Base-by-base conservation (phyloP, 257 asterid genomes). In the Penstemon barbatus region DNA sequence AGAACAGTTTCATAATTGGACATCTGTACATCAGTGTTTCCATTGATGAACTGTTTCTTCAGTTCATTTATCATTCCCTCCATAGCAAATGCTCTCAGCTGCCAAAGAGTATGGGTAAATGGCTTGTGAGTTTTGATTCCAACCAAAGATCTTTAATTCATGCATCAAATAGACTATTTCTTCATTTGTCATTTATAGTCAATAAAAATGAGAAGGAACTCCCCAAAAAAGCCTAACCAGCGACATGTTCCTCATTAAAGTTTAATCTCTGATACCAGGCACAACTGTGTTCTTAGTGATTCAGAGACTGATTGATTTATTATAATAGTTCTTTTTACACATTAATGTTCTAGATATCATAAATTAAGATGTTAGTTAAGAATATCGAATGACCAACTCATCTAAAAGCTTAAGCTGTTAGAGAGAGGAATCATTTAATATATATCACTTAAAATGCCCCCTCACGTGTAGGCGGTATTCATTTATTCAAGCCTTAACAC, bases 21-120 rank as follows among this genome's bases (percentile, higher is more conserved):
- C n/a, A 83, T 74, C 60, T 85, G 79, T 18, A 72, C 49, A 63
- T 61, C 63, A 48, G 59, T 60, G 55, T 69, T 57, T 42, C 64
- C 61, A 42, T 53, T 67, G 71, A 78, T 67, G 69, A 80, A 78
- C 57, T 74, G 80, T 71, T 80, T 71, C 76, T 89, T 57, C 82
- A 90, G 79, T 78, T 88, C 89, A 68, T 69, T 75, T 63, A 74
- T 70, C 91, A 88, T 81, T 71, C 96, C 96, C 80, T 87, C 97
- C 73, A 78, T 69, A 68, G 97, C 97, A 75, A 90, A 83, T 66
- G 95, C 93, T 78, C 73, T 82, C 77, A 92, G 76, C 98, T 92
- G 85, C 75, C 74, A 68, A 73, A 74, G 75, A 71, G 63, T 74
- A 73, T 19, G 42, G 41, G 62, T 55, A 71, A 78, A 67, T 66